phyloP scores from a whole-genome alignment of 2,329 filamentous ascomycete species.

The Epichloe festucae region DNA sequence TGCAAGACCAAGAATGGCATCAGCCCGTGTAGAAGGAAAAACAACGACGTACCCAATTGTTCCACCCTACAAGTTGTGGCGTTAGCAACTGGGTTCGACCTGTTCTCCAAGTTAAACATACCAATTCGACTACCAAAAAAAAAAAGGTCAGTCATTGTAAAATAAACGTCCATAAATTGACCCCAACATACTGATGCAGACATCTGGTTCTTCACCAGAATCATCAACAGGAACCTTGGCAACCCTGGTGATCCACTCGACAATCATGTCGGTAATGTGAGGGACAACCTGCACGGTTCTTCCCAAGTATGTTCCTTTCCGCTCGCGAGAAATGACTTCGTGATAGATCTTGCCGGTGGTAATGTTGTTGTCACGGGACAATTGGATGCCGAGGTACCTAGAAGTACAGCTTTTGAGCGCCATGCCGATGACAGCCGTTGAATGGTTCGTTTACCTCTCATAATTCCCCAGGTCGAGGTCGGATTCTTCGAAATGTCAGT shows the following conservation, averaged over 20 bases:
- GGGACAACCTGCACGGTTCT: slow-evolving; percentile 85
- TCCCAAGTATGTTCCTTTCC: slow-evolving; percentile 69
- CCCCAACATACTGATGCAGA: slow-evolving; percentile 66
- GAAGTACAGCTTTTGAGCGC: neutral
- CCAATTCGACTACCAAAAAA: slow-evolving; percentile 20
- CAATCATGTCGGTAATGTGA: slow-evolving; percentile 81
- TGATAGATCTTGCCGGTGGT: slow-evolving; percentile 96
- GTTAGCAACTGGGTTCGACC: neutral
- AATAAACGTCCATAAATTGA: neutral
- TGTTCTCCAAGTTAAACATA: slow-evolving; percentile 10
- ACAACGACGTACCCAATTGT: slow-evolving; percentile 34
- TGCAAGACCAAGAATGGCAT: neutral
- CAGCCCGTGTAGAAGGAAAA: neutral
- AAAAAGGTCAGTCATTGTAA: slow-evolving; percentile 8
- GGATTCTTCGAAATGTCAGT: slow-evolving; percentile 15
- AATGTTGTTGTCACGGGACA: slow-evolving; percentile 85
- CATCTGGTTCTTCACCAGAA: slow-evolving; percentile 68
- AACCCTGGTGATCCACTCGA: slow-evolving; percentile 84
- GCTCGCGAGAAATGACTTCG: slow-evolving; percentile 7
- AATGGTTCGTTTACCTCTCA: slow-evolving; percentile 24
- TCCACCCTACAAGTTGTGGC: slow-evolving; percentile 33
- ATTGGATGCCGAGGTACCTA: slow-evolving; percentile 63
- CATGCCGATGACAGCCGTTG: neutral
- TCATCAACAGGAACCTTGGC: slow-evolving; percentile 78
- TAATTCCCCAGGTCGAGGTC: slow-evolving; percentile 47